Conservation (phyloP, 2,329 filamentous ascomycete species). For the Epichloe typhina region DNA sequence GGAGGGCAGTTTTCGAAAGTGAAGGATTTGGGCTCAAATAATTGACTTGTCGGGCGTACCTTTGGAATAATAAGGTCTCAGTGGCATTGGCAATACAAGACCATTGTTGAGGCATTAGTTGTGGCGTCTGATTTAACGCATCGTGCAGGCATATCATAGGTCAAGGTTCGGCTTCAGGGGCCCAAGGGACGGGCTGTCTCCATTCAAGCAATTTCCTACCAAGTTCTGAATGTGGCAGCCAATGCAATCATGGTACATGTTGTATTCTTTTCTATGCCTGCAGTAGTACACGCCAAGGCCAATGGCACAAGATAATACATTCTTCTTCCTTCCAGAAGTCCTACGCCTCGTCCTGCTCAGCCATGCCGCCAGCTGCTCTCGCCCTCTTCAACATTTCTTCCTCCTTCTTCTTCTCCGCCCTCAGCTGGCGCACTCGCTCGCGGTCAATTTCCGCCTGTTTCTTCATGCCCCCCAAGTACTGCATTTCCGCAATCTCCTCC, state of each 20-base stretch:
- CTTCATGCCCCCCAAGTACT: slow-evolving; percentile 40
- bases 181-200: not conserved
- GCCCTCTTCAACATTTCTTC: slow-evolving; percentile 34
- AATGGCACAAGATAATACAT: slow-evolving; percentile 1
- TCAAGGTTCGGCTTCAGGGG: not conserved
- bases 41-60: not conserved
- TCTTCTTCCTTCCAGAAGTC: not conserved
- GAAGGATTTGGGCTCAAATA: slow-evolving; percentile 85
- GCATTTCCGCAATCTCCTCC: slow-evolving; percentile 46
- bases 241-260: not conserved
- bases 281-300: slow-evolving; percentile 16
- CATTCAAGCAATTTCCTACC: not conserved
- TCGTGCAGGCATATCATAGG: not conserved
- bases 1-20: slow-evolving; percentile 78
- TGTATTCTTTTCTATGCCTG: not conserved
- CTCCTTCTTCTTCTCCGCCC: slow-evolving; percentile 48
- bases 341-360: slow-evolving; percentile 19
- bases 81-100: not conserved
- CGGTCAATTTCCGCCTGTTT: slow-evolving; percentile 41
- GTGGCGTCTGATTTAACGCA: not conserved
- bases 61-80: not conserved
- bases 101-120: not conserved
- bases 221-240: not conserved
- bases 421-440: slow-evolving; percentile 35
- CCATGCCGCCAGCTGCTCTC: slow-evolving; percentile 24